Conservation (phyloP, 2,329 filamentous ascomycete species). For the Acrodontium crateriforme region DNA sequence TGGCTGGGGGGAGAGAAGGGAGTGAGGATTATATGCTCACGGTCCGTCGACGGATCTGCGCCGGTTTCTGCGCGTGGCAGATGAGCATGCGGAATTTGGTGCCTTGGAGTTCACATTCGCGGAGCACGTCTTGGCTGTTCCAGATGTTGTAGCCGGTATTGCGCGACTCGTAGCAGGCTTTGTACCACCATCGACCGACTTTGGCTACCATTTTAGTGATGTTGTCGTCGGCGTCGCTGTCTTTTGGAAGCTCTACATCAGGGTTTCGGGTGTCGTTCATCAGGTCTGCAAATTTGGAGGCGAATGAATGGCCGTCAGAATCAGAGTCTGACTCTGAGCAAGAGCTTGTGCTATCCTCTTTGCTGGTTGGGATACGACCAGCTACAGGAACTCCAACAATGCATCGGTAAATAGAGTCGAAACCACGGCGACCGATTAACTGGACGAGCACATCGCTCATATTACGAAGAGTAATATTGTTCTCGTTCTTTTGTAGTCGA, state of each 20-base stretch:
- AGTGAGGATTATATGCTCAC: constrained; percentile 38
- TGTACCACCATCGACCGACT: constrained; percentile 95
- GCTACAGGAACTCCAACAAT: constrained; percentile 64
- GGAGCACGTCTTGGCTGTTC: constrained; percentile 58
- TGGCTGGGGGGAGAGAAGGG: too few species aligned
- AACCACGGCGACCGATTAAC: constrained; percentile 54
- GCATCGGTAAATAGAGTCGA: constrained; percentile 59
- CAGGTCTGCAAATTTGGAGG: constrained; percentile 16
- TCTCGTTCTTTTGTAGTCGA: constrained; percentile 46
- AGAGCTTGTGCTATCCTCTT: constrained; percentile 18
- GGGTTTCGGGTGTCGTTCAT: constrained; percentile 36
- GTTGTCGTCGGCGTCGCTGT: constrained; percentile 52
- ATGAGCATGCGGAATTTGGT: constrained; percentile 86
- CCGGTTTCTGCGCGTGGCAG: constrained; percentile 74
- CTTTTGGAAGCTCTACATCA: constrained; percentile 1
- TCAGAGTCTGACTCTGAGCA: constrained; percentile 9
- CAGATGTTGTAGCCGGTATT: constrained; percentile 54
- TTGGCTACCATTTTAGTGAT: constrained; percentile 87
- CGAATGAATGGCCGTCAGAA: constrained; percentile 1
- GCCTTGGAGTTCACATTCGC: constrained; percentile 74
- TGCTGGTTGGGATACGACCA: constrained; percentile 29
- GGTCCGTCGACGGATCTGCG: constrained; percentile 31
- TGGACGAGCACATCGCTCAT: constrained; percentile 45
- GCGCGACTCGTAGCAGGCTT: constrained; percentile 66
- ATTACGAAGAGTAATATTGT: constrained; percentile 45